phyloP scores from a whole-genome alignment of 768 basidiomycete species.

The Trametes sanguinea region DNA sequence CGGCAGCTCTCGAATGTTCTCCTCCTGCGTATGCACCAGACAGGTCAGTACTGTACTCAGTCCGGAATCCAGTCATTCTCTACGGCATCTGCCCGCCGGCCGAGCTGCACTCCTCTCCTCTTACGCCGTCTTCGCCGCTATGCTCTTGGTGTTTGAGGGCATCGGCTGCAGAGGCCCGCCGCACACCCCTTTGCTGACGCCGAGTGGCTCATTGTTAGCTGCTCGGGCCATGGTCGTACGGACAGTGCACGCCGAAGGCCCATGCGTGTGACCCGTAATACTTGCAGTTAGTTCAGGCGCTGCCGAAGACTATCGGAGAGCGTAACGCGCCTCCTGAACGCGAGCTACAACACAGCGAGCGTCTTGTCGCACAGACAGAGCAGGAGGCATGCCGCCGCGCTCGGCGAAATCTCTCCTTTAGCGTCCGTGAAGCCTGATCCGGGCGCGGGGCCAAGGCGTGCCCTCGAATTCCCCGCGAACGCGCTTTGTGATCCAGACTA shows the following conservation, averaged over 20 bases:
- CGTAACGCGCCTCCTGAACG: neutral
- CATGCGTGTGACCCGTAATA: neutral
- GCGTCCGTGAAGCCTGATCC: conserved; percentile 4
- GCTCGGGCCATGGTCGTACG: conserved; percentile 1
- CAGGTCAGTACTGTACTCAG: neutral
- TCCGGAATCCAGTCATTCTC: neutral
- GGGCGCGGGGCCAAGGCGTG: conserved; percentile 6
- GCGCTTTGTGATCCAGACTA: conserved; percentile 7
- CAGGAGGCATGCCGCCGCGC: neutral
- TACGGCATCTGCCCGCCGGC: neutral
- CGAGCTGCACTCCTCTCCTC: neutral
- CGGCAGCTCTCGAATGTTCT: neutral
- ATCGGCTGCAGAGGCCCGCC: neutral
- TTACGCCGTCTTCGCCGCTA: neutral
- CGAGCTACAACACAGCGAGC: neutral
- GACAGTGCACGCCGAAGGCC: conserved; percentile 4
- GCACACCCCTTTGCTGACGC: neutral
- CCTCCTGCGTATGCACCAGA: neutral
- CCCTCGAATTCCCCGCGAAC: neutral
- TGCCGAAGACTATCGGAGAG: neutral
- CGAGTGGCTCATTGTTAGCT: neutral
- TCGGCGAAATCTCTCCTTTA: conserved; percentile 10
- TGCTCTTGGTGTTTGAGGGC: neutral
- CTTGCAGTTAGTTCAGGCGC: neutral
- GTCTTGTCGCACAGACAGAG: neutral